A percentile compares a stretch with the other conserved stretches of the same genome.
Evolutionary conservation across 1,139 yeast species (phyloP).

Genomic region (Blastobotrys arbuscula): DNA sequence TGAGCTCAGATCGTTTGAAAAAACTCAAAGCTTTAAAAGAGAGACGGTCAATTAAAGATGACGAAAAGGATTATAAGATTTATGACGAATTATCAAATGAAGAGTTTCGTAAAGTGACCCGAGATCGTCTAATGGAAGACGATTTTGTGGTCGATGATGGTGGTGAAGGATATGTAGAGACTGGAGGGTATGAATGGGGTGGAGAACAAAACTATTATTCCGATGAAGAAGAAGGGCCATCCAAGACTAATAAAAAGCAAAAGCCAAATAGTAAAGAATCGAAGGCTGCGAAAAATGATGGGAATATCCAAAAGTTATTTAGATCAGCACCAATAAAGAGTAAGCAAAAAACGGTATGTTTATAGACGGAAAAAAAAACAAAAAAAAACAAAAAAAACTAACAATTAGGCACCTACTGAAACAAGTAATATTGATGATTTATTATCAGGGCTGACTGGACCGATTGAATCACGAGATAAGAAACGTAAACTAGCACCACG

Average conservation of each 20-base stretch:
- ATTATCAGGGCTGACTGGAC: constrained; percentile 18
- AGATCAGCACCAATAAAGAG: constrained; percentile 23
- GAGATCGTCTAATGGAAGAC: constrained; percentile 76
- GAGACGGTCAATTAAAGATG: constrained; percentile 8
- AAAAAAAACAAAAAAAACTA: background rate
- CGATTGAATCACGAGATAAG: constrained; percentile 3
- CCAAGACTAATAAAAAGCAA: constrained; percentile 31
- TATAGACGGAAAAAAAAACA: too few species aligned
- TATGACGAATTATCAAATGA: constrained; percentile 87
- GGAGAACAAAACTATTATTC: constrained; percentile 48
- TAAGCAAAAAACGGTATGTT: constrained; percentile 16
- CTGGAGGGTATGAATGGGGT: constrained; percentile 89
- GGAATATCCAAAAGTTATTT: constrained; percentile 20
- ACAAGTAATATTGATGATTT: constrained; percentile 24
- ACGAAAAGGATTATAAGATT: constrained; percentile 41
- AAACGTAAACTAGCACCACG: constrained; percentile 13
- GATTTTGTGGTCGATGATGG: constrained; percentile 93
- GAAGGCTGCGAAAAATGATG: constrained; percentile 17
- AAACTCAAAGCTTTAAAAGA: constrained; percentile 11
- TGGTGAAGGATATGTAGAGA: constrained; percentile 86
- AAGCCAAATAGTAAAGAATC: constrained; percentile 30
- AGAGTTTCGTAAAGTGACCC: constrained; percentile 66
- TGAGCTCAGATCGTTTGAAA: constrained; percentile 12
- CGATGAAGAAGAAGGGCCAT: constrained; percentile 44
- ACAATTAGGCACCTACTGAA: background rate